Conservation (phyloP, 1,284 basidiomycete species). For the Sphagnurus paluster region DNA sequence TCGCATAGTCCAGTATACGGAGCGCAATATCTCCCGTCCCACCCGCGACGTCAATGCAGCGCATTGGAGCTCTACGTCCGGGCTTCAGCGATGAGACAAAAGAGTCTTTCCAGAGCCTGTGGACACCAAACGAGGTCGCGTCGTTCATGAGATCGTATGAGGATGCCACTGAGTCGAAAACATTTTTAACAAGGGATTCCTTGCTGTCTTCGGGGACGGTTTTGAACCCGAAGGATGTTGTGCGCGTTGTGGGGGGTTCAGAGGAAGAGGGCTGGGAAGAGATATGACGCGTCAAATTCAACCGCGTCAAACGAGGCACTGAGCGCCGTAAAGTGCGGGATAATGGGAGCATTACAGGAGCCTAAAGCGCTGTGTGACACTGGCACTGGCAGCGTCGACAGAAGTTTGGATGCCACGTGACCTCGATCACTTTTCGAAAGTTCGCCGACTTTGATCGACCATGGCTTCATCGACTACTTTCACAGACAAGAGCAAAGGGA, state of each 20-base stretch:
- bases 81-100: slow-evolving; percentile 85
- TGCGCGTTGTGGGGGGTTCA: slow-evolving; percentile 33
- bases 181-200: slow-evolving; percentile 80
- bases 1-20: slow-evolving; percentile 88
- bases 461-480: slow-evolving; percentile 24
- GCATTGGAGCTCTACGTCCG: slow-evolving; percentile 66
- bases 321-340: slow-evolving; percentile 17
- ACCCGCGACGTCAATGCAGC: slow-evolving; percentile 95
- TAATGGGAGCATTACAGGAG: slow-evolving; percentile 17
- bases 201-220: slow-evolving; percentile 81
- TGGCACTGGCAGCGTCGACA: background rate
- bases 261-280: slow-evolving; percentile 15
- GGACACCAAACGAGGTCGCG: slow-evolving; percentile 94
- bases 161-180: slow-evolving; percentile 96
- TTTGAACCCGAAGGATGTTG: slow-evolving; percentile 92
- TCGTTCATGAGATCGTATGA: slow-evolving; percentile 99
- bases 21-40: slow-evolving; percentile 98
- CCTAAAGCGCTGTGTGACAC: background rate
- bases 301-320: slow-evolving; percentile 3
- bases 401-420: slow-evolving; percentile 10
- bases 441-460: background rate
- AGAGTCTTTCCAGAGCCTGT: slow-evolving; percentile 96
- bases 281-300: slow-evolving; percentile 10
- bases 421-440: slow-evolving; percentile 6
- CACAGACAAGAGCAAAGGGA: slow-evolving; percentile 46